These are phyloP conservation scores for Drechslerella stenobrocha DNA, from an alignment of 2,329 filamentous ascomycete genomes.

Conservation along the genomic window DNA sequence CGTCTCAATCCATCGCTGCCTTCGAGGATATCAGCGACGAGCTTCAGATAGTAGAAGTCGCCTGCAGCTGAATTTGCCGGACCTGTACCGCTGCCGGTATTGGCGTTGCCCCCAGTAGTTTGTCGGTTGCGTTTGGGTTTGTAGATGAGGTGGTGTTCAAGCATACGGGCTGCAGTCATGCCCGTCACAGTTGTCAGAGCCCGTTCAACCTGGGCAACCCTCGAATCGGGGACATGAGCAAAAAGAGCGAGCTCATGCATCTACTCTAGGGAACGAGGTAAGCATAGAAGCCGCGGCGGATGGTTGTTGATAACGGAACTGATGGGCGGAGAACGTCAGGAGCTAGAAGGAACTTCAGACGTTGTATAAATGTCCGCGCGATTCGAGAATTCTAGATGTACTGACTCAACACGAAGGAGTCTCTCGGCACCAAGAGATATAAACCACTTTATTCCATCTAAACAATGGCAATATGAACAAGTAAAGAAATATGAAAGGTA, in stretches of 20 bases:
- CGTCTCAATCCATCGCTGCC: too few relatives aligned
- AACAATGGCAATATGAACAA: too few relatives aligned
- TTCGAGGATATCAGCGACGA: conserved; percentile 48
- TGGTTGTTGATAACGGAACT: too few relatives aligned
- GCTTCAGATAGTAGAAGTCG: conserved; percentile 52
- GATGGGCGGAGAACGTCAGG: too few relatives aligned
- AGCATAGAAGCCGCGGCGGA: too few relatives aligned
- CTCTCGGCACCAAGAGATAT: too few relatives aligned
- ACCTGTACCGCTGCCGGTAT: conserved; percentile 11
- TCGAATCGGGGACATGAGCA: conserved; percentile 50
- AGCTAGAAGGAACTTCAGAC: too few relatives aligned
- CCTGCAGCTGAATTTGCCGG: conserved; percentile 25
- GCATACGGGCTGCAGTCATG: conserved; percentile 49
- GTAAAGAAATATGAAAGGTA: too few relatives aligned
- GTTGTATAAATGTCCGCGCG: too few relatives aligned
- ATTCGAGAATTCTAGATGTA: too few relatives aligned
- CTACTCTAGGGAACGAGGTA: background rate
- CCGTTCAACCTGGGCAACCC: conserved; percentile 50
- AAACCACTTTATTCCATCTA: too few relatives aligned
- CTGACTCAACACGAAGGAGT: too few relatives aligned
- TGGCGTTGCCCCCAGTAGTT: conserved; percentile 13
- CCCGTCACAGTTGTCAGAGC: conserved; percentile 51
- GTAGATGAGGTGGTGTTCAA: conserved; percentile 52
- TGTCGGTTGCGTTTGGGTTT: conserved; percentile 50
- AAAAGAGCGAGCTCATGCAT: conserved; percentile 53